Evolutionary conservation across 495 filamentous ascomycete species (phyloP).

Genomic region (Trichodelitschia bisporula): DNA sequence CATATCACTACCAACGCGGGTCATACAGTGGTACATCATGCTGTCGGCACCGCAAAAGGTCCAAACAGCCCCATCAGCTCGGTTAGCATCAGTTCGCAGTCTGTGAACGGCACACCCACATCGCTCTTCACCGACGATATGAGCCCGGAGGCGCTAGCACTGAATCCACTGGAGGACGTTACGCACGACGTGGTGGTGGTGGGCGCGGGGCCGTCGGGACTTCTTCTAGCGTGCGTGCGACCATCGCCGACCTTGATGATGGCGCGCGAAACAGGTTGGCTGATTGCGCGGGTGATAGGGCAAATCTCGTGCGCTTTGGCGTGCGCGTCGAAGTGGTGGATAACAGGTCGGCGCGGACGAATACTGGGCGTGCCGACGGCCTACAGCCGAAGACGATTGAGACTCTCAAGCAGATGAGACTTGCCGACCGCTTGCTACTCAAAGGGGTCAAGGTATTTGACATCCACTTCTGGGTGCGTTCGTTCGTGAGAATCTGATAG

Average conservation of each 20-base stretch:
- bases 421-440: slow-evolving; percentile 35
- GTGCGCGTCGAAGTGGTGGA: slow-evolving; percentile 48
- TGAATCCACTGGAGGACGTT: too few relatives aligned
- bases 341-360: slow-evolving; percentile 39
- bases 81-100: too few relatives aligned
- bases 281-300: slow-evolving; percentile 20
- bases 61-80: too few relatives aligned
- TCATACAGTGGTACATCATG: too few relatives aligned
- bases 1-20: too few relatives aligned
- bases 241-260: too few relatives aligned
- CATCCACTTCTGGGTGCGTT: slow-evolving; percentile 40
- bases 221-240: not conserved
- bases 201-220: slow-evolving; percentile 1
- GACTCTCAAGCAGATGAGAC: slow-evolving; percentile 40
- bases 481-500: not conserved
- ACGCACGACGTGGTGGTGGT: slow-evolving; percentile 1
- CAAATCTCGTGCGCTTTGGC: slow-evolving; percentile 40
- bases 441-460: slow-evolving; percentile 42
- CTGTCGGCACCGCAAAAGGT: too few relatives aligned
- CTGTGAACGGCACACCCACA: too few relatives aligned
- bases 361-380: slow-evolving; percentile 54
- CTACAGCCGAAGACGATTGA: slow-evolving; percentile 60
- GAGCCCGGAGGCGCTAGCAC: too few relatives aligned
- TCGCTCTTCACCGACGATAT: too few relatives aligned
- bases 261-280: too few relatives aligned